A percentile compares a stretch with the other conserved stretches of the same genome.
These are phyloP conservation scores for Cladophialophora immunda DNA, from an alignment of 2,329 filamentous ascomycete species.

Conservation along the genomic window DNA sequence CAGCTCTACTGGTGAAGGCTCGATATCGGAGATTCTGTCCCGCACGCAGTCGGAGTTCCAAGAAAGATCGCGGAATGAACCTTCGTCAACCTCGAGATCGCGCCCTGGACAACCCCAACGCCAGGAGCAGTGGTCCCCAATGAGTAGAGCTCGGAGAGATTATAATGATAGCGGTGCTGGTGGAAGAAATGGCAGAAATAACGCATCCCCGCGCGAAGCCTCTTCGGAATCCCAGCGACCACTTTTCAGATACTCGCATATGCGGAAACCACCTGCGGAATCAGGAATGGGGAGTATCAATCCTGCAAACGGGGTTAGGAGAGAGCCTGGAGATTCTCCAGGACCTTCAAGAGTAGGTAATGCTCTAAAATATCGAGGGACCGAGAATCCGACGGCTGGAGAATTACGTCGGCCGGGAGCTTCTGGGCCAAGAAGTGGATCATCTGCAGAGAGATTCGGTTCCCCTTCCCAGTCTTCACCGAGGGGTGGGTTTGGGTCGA, in stretches of 20 bases:
- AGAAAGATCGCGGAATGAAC: neutral
- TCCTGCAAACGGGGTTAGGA: neutral
- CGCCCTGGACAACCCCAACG: neutral
- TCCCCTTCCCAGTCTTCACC: neutral
- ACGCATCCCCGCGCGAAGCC: neutral
- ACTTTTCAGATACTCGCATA: slow-evolving; percentile 7
- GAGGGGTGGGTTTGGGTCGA: neutral
- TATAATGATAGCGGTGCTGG: neutral
- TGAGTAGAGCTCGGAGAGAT: neutral
- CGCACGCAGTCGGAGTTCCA: slow-evolving; percentile 55
- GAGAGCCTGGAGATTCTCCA: neutral
- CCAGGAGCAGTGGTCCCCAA: neutral
- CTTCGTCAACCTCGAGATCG: neutral
- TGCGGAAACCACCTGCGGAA: neutral
- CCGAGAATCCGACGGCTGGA: neutral
- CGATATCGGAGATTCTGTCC: slow-evolving; percentile 61
- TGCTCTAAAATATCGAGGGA: neutral
- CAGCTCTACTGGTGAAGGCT: slow-evolving; percentile 39
- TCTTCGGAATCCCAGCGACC: neutral
- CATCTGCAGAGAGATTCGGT: neutral
- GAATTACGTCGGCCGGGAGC: neutral
- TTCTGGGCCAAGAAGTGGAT: neutral
- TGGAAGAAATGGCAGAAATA: slow-evolving; percentile 1
- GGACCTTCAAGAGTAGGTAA: neutral
- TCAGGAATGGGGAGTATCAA: neutral